phyloP scores from a whole-genome alignment of 2,329 filamentous ascomycete species.

The Parafenestella ontariensis region DNA sequence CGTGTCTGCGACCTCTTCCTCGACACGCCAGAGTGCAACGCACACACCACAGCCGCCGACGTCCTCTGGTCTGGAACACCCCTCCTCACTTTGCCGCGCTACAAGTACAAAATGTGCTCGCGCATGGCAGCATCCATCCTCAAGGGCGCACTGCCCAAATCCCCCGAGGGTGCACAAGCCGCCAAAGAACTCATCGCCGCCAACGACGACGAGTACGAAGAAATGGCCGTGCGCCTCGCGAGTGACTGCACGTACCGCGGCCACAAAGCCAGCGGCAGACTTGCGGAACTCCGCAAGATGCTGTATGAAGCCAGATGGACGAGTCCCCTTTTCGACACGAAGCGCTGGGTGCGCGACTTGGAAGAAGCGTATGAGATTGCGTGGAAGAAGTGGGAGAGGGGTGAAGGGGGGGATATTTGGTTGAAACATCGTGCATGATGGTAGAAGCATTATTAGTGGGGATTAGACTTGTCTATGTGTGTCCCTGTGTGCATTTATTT shows the following conservation, averaged over 20 bases:
- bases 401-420: conserved; percentile 92
- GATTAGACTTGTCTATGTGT: neutral
- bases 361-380: conserved; percentile 88
- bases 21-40: conserved; percentile 97
- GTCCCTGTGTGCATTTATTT: too few relatives aligned
- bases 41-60: conserved; percentile 95
- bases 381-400: conserved; percentile 86
- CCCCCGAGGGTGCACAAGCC: conserved; percentile 69
- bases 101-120: conserved; percentile 98
- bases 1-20: conserved; percentile 93
- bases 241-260: conserved; percentile 41
- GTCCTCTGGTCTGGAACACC: conserved; percentile 97
- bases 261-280: conserved; percentile 62
- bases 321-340: conserved; percentile 89
- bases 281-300: conserved; percentile 80
- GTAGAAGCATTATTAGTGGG: too few relatives aligned
- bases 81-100: conserved; percentile 85
- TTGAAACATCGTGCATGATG: conserved; percentile 52
- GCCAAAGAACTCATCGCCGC: conserved; percentile 77
- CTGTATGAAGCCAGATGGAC: conserved; percentile 85
- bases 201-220: conserved; percentile 85
- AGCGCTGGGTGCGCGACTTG: conserved; percentile 86
- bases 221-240: conserved; percentile 53
- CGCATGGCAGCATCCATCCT: conserved; percentile 97
- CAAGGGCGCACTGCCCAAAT: conserved; percentile 82